These are phyloP conservation scores for Castanea sativa DNA, from an alignment of 306 rosid genomes.

Conservation along the genomic window DNA sequence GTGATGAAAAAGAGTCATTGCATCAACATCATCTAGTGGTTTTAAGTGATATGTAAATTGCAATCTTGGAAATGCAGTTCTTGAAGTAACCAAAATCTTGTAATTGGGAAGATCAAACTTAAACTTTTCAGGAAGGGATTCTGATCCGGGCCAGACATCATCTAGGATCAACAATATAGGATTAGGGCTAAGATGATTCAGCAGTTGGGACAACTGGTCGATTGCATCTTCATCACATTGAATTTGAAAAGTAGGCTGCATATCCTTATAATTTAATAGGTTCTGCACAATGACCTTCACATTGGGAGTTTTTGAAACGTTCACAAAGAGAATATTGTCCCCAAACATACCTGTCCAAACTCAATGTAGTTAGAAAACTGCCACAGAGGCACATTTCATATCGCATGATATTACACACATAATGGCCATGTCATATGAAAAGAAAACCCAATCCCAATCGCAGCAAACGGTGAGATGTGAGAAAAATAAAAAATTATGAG, in stretches of 20 bases:
- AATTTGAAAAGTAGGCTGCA: slow-evolving; percentile 24
- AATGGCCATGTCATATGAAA: background rate
- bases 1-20: slow-evolving; percentile 42
- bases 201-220: slow-evolving; percentile 25
- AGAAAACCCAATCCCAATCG: background rate
- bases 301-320: slow-evolving; percentile 35
- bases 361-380: slow-evolving; percentile 4
- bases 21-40: slow-evolving; percentile 39
- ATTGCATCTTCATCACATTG: slow-evolving; percentile 36
- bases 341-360: slow-evolving; percentile 39
- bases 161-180: slow-evolving; percentile 51
- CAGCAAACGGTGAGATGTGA: background rate
- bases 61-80: slow-evolving; percentile 32
- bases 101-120: slow-evolving; percentile 27
- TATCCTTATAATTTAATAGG: slow-evolving; percentile 29
- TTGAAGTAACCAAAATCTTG: slow-evolving; percentile 67
- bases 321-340: slow-evolving; percentile 41
- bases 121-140: slow-evolving; percentile 39
- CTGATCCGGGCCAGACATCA: slow-evolving; percentile 66
- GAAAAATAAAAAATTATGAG: no score
- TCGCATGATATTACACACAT: background rate
- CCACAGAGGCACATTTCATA: background rate
- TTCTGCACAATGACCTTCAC: slow-evolving; percentile 36
- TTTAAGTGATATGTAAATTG: slow-evolving; percentile 21
- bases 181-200: slow-evolving; percentile 6